phyloP scores from a whole-genome alignment of 805 yeast species.

The Vanderwaltozyma verrucispora region DNA sequence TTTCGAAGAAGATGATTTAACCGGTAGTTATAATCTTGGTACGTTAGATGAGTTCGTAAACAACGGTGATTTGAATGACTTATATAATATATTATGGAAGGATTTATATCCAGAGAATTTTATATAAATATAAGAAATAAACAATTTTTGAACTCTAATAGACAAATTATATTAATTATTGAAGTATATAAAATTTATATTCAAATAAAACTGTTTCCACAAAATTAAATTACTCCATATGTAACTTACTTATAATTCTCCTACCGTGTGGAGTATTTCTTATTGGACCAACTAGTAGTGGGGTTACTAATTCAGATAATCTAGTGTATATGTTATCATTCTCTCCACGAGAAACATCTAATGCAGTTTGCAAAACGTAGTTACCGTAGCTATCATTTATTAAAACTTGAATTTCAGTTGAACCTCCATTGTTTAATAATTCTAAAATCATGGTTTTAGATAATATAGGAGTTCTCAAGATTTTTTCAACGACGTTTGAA shows the following conservation, averaged over 20 bases:
- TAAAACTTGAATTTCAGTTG: slow-evolving; percentile 35
- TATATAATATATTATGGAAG: slow-evolving; percentile 24
- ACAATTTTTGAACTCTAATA: too few species aligned
- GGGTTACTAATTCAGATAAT: slow-evolving; percentile 51
- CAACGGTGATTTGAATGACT: slow-evolving; percentile 21
- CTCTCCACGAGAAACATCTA: slow-evolving; percentile 42
- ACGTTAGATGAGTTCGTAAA: slow-evolving; percentile 26
- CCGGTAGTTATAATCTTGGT: slow-evolving; percentile 16
- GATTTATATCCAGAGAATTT: slow-evolving; percentile 12
- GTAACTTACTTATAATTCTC: slow-evolving; percentile 66
- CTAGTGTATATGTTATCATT: slow-evolving; percentile 36
- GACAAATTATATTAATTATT: too few species aligned
- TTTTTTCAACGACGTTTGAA: slow-evolving; percentile 88
- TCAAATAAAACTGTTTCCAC: neutral
- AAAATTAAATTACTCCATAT: slow-evolving; percentile 10
- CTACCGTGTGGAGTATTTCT: slow-evolving; percentile 94
- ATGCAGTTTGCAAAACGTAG: slow-evolving; percentile 86
- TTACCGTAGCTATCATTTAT: slow-evolving; percentile 90
- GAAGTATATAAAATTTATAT: neutral
- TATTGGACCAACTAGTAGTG: slow-evolving; percentile 60
- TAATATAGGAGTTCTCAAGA: slow-evolving; percentile 43
- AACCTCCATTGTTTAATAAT: slow-evolving; percentile 29
- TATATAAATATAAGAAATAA: neutral
- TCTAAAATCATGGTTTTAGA: slow-evolving; percentile 42
- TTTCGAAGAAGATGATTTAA: neutral